These are phyloP conservation scores for Candida sphagnicola DNA, from an alignment of 805 yeast genomes.

Conservation along the genomic window DNA sequence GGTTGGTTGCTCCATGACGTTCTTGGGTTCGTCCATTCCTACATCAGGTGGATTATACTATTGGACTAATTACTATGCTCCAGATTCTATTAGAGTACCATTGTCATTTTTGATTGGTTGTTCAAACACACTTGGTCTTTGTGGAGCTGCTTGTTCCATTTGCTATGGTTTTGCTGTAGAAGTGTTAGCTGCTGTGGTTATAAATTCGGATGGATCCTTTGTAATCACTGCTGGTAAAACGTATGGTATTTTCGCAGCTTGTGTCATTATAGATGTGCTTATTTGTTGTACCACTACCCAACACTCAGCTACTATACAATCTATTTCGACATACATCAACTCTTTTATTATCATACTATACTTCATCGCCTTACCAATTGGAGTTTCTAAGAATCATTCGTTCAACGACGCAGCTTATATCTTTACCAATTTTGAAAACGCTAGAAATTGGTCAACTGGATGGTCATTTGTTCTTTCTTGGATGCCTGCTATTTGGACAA, in stretches of 20 bases:
- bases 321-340: conserved; percentile 54
- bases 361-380: conserved; percentile 63
- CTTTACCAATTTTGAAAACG: conserved; percentile 49
- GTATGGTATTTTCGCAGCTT: conserved; percentile 66
- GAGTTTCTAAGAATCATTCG: conserved; percentile 20
- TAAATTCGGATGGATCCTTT: conserved; percentile 52
- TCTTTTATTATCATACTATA: conserved; percentile 48
- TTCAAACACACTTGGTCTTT: conserved; percentile 62
- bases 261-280: conserved; percentile 48
- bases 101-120: conserved; percentile 63
- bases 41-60: conserved; percentile 69
- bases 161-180: conserved; percentile 65
- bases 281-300: conserved; percentile 56
- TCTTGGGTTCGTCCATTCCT: conserved; percentile 65
- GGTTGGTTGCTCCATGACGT: conserved; percentile 61
- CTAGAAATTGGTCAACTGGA: conserved; percentile 28
- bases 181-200: conserved; percentile 54
- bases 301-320: conserved; percentile 55
- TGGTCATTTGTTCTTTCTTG: conserved; percentile 49
- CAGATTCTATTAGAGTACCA: conserved; percentile 46
- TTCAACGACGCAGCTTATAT: conserved; percentile 36
- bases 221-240: conserved; percentile 48
- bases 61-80: conserved; percentile 54
- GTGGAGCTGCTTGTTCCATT: conserved; percentile 65
- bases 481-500: conserved; percentile 76